These are phyloP conservation scores for Cenococcum geophilum DNA, from an alignment of 495 filamentous ascomycete genomes.

Conservation along the genomic window DNA sequence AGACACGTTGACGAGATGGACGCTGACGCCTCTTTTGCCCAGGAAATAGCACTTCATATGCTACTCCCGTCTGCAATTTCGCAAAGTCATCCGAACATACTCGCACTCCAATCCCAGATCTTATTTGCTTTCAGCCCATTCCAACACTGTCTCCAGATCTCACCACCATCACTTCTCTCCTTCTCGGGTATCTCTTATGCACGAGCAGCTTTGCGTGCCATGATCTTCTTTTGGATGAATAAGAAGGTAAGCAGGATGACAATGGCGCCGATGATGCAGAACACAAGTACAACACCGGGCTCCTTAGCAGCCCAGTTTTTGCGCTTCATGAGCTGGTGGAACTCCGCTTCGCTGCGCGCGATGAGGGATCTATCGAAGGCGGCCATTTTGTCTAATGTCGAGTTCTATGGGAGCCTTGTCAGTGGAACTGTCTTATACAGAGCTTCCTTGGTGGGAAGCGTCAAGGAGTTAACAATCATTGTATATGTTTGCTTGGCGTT, in stretches of 20 bases:
- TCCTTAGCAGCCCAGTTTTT: constrained; percentile 48
- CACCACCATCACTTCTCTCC: not conserved
- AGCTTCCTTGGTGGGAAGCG: not conserved
- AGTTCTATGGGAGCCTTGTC: not conserved
- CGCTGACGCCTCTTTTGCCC: constrained; percentile 1
- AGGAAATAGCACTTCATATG: constrained; percentile 2
- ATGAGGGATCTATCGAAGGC: constrained; percentile 35
- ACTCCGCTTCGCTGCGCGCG: constrained; percentile 23
- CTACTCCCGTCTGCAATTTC: not conserved
- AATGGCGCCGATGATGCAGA: constrained; percentile 49
- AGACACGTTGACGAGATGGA: constrained; percentile 14
- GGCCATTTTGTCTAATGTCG: constrained; percentile 36
- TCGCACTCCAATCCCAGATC: not conserved
- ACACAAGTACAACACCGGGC: constrained; percentile 50
- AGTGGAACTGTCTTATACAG: constrained; percentile 1
- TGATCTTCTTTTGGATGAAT: constrained; percentile 43
- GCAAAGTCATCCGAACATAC: not conserved
- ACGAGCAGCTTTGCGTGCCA: constrained; percentile 37
- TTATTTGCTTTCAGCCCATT: not conserved
- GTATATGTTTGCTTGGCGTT: constrained; percentile 5
- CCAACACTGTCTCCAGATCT: not conserved
- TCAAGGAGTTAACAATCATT: not conserved
- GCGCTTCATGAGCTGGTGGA: constrained; percentile 37
- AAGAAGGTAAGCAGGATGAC: constrained; percentile 41
- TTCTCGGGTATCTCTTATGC: constrained; percentile 15